phyloP scores from a whole-genome alignment of 208 protist species.

The Kentomonas sorsogonicus region DNA sequence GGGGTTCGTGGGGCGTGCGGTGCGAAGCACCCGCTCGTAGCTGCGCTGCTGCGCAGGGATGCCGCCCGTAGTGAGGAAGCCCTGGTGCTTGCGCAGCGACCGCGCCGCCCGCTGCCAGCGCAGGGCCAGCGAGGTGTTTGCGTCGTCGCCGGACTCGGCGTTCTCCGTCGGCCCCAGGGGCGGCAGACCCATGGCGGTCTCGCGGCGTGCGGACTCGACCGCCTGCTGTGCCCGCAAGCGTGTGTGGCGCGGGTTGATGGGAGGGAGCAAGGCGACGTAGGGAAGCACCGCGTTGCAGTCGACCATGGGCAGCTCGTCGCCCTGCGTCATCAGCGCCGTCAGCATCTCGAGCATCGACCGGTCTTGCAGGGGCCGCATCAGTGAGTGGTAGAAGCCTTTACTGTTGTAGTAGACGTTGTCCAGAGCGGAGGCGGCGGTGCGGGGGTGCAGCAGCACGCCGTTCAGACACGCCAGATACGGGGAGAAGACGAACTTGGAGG shows the following conservation, averaged over 20 bases:
- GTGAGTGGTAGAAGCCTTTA: slow-evolving; percentile 47
- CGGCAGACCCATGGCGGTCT: too few relatives aligned
- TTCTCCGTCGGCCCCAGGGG: too few relatives aligned
- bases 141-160: slow-evolving; percentile 6
- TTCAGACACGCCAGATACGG: slow-evolving; percentile 71
- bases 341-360: slow-evolving; percentile 53
- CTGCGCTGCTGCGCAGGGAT: not conserved
- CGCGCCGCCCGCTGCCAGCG: slow-evolving; percentile 39
- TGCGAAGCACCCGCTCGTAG: not conserved
- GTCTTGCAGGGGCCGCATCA: slow-evolving; percentile 65
- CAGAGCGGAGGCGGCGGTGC: slow-evolving; percentile 37
- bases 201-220: too few relatives aligned
- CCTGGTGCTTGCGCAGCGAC: slow-evolving; percentile 38
- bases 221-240: too few relatives aligned
- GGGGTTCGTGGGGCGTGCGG: slow-evolving; percentile 32
- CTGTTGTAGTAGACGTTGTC: slow-evolving; percentile 74
- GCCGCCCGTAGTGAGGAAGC: slow-evolving; percentile 47
- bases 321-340: slow-evolving; percentile 27
- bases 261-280: slow-evolving; percentile 28
- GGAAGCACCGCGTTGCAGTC: slow-evolving; percentile 73
- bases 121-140: not conserved
- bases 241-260: too few relatives aligned
- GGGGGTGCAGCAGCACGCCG: slow-evolving; percentile 73
- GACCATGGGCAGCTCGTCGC: slow-evolving; percentile 52
- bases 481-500: slow-evolving; percentile 37